Evolutionary conservation across 495 filamentous ascomycete species (phyloP), one percentile per base, ranked within the genome.

Genomic region (Cercophora newfieldiana): DNA sequence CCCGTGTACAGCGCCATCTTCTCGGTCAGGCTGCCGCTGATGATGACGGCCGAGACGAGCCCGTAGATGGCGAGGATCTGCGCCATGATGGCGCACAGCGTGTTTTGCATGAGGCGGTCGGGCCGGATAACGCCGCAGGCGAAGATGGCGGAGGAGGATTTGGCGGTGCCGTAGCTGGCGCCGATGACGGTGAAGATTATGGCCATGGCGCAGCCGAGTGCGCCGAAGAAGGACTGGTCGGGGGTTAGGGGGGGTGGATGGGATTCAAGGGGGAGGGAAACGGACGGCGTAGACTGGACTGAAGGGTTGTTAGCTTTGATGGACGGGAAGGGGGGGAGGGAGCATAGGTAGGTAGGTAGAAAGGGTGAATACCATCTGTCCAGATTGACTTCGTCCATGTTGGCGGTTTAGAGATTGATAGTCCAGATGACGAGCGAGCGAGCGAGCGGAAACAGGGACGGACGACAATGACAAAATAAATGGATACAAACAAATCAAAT

Each of bases 111-210:
- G 67, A 97, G 91, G 67, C 94, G 83, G 63, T 96, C 91, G 28
- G 94, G 87, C 7, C 79, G 75, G 59, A 83, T 68, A 63, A 83
- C 69, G 59, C 80, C 78, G 33, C 77, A 76, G 53, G 91, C 83
- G 72, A 93, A 96, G 37, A 91, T 92, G 57, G 93, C 94, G 14
- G 94, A 87, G 66, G 92, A 88, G 57, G 93, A 87, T 66, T 84
- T 84, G 66, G 94, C 91, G 21, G 94, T 97, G 64, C 94, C 94
- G 81, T 97, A 97, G 68, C 93, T 92, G 61, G 94, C 92, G 72
- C 94, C 94, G 70, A 91, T 79, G 72, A 81, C 91, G 62, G 78
- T 79, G 75, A 81, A 77, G 81, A 92, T 83, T 81, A 97, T 93
- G 71, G 93, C 89, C 74, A 70, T 67, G 16, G 78, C 77, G 68